Conservation (phyloP, 2,329 filamentous ascomycete genomes). For the Microsporum audouinii region DNA sequence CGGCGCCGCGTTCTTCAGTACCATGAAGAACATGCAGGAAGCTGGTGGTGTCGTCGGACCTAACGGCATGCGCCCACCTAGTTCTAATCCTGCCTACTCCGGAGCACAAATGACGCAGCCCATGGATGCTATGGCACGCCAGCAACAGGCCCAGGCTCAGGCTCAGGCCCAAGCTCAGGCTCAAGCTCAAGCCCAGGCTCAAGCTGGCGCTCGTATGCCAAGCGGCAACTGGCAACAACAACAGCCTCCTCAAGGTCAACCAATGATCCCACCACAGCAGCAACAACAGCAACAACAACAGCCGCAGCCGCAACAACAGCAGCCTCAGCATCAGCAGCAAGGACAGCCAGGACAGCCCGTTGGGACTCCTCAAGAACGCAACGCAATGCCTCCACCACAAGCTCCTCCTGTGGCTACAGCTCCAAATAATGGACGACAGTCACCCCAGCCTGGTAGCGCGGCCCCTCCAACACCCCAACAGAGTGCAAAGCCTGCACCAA, state of each 20-base stretch:
- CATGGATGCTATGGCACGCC: conserved; percentile 26
- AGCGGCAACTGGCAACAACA: conserved; percentile 29
- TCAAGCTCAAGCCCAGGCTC: conserved; percentile 2
- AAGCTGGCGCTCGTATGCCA: conserved; percentile 25
- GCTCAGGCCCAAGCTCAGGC: background rate
- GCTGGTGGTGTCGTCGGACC: conserved; percentile 25
- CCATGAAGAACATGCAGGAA: conserved; percentile 34
- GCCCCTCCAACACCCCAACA: conserved; percentile 53
- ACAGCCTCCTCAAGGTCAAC: conserved; percentile 28
- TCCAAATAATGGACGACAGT: conserved; percentile 32
- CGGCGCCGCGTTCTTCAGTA: conserved; percentile 28
- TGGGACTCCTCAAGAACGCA: conserved; percentile 48
- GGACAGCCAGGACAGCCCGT: conserved; percentile 35
- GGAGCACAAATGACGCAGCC: conserved; percentile 36
- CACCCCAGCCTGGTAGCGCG: conserved; percentile 33
- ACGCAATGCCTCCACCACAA: conserved; percentile 41
- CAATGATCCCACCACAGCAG: conserved; percentile 30
- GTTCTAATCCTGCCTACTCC: conserved; percentile 41
- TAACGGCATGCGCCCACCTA: conserved; percentile 49
- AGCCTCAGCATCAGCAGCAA: conserved; percentile 26
- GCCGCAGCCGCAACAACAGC: conserved; percentile 31
- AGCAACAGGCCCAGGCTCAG: conserved; percentile 19
- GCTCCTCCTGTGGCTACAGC: conserved; percentile 30
- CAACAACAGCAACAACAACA: conserved; percentile 30
- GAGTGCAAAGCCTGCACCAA: conserved; percentile 46